Conservation (phyloP, 768 basidiomycete genomes). For the Mycena epipterygia region DNA sequence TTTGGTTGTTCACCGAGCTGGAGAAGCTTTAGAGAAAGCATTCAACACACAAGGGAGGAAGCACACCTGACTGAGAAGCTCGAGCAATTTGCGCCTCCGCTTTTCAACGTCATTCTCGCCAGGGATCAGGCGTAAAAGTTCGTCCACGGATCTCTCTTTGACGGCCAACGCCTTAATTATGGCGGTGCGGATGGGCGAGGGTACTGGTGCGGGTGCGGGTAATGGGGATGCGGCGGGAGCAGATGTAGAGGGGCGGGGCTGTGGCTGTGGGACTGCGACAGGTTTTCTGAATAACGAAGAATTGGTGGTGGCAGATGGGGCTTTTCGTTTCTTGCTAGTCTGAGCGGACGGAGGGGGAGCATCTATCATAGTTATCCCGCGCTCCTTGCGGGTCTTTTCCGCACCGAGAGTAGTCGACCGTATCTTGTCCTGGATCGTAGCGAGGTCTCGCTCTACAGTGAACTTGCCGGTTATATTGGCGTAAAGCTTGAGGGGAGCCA, state of each 20-base stretch:
- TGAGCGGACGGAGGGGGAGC: slow-evolving; percentile 48
- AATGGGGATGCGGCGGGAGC: slow-evolving; percentile 45
- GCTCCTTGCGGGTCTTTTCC: slow-evolving; percentile 55
- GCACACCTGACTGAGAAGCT: slow-evolving; percentile 29
- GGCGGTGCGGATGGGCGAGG: slow-evolving; percentile 51
- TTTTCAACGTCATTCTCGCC: slow-evolving; percentile 10
- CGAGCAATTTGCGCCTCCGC: slow-evolving; percentile 18
- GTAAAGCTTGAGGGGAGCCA: slow-evolving; percentile 77
- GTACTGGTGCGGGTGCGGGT: slow-evolving; percentile 43
- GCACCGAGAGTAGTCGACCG: slow-evolving; percentile 62
- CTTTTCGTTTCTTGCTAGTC: slow-evolving; percentile 49
- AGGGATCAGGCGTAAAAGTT: slow-evolving; percentile 49
- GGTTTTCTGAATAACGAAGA: slow-evolving; percentile 44
- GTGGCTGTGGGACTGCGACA: too few species aligned
- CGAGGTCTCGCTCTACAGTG: slow-evolving; percentile 72
- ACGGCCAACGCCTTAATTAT: slow-evolving; percentile 68
- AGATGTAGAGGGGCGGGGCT: slow-evolving; percentile 48
- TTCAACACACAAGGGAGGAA: neutral
- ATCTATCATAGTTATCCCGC: slow-evolving; percentile 66
- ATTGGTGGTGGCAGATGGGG: neutral
- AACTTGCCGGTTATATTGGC: slow-evolving; percentile 84
- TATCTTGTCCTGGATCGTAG: slow-evolving; percentile 58
- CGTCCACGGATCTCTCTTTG: slow-evolving; percentile 57
- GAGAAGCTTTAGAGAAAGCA: neutral
- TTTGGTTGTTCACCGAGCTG: slow-evolving; percentile 67